Conservation (phyloP, 257 asterid species). For the Solanum commersonii region DNA sequence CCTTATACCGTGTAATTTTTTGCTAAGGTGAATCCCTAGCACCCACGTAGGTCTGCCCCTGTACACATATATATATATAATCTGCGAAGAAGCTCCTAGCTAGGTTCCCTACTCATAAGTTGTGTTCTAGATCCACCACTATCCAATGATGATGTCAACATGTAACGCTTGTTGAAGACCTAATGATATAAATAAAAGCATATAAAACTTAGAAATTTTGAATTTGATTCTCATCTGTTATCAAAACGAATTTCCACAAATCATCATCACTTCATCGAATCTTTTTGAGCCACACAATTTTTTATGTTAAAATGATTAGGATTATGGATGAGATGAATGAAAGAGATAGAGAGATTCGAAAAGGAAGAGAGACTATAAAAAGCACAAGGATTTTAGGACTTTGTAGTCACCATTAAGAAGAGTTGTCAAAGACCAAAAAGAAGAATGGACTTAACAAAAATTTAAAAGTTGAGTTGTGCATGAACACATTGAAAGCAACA, state of each 20-base stretch:
- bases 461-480: slow-evolving; percentile 9
- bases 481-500: slow-evolving; percentile 24
- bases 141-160: neutral
- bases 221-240: neutral
- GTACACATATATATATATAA: no score
- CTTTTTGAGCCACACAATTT: neutral
- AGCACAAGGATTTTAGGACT: neutral
- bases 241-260: neutral
- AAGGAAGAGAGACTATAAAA: neutral
- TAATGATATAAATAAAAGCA: neutral
- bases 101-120: neutral
- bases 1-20: neutral
- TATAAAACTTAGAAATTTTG: no score
- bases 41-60: neutral
- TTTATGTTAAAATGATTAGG: neutral
- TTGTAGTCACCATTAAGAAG: neutral
- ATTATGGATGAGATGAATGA: neutral
- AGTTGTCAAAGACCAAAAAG: slow-evolving; percentile 1
- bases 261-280: neutral
- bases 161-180: no score
- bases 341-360: neutral
- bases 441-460: neutral
- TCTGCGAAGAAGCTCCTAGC: neutral
- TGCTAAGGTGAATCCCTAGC: neutral
- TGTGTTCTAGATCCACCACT: neutral